These are phyloP conservation scores for Mayamaea pseudoterrestris DNA, from an alignment of 108 stramenopile species.

Conservation along the genomic window DNA sequence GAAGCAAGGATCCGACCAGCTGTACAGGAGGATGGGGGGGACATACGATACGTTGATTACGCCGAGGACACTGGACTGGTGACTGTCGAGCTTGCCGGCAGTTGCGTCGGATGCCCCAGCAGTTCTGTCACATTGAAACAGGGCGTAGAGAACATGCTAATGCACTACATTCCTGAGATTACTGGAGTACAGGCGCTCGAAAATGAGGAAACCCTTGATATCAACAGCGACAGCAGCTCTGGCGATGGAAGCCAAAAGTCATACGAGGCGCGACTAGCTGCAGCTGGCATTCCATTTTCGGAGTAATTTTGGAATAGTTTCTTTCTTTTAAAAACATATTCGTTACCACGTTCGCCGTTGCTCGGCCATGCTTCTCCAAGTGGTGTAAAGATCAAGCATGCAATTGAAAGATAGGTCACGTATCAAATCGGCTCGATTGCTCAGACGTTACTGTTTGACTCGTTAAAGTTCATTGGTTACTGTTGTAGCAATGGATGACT, in stretches of 20 bases:
- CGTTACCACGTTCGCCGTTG: too few relatives aligned
- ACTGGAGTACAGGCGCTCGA: conserved; percentile 71
- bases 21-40: conserved; percentile 99
- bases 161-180: conserved; percentile 99
- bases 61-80: conserved; percentile 80
- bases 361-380: too few relatives aligned
- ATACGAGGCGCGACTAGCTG: conserved; percentile 73
- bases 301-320: conserved; percentile 52
- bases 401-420: too few relatives aligned
- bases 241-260: conserved; percentile 31
- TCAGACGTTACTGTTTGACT: too few relatives aligned
- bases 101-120: conserved; percentile 94
- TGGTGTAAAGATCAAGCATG: too few relatives aligned
- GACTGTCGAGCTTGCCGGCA: conserved; percentile 69
- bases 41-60: conserved; percentile 89
- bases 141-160: conserved; percentile 99
- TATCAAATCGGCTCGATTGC: too few relatives aligned
- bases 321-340: too few relatives aligned
- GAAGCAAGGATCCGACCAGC: conserved; percentile 95
- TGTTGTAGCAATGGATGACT: too few relatives aligned
- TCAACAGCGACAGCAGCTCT: neutral
- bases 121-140: conserved; percentile 92
- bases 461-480: too few relatives aligned
- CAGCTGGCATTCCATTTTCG: conserved; percentile 82
- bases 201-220: conserved; percentile 43